phyloP scores from a whole-genome alignment of 208 protist species.

The Naegleria gruberi region DNA sequence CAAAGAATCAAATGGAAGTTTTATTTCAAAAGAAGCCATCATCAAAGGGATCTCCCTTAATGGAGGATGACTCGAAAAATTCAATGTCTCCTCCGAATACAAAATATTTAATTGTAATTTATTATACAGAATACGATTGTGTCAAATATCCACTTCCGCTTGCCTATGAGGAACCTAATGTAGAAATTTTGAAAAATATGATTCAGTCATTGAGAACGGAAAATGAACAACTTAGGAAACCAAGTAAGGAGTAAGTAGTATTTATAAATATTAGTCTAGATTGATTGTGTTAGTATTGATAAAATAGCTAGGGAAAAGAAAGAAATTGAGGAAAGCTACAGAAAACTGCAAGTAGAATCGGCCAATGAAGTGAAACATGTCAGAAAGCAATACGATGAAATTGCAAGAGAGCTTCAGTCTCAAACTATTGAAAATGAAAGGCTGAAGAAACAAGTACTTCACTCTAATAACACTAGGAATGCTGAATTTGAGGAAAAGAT shows the following conservation, averaged over 20 bases:
- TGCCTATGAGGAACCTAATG: not conserved
- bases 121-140: not conserved
- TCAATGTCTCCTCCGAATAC: not conserved
- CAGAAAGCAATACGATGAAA: not conserved
- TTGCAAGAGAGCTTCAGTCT: not conserved
- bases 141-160: not conserved
- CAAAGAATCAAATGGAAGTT: not conserved
- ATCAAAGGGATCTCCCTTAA: not conserved
- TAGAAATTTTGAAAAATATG: not conserved
- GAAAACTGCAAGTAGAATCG: not conserved
- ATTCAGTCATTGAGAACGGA: not conserved
- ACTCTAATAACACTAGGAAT: not conserved
- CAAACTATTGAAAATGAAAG: not conserved
- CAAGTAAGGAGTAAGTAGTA: not conserved
- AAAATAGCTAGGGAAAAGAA: not conserved
- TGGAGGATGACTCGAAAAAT: not conserved
- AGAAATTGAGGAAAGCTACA: not conserved
- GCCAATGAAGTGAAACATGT: not conserved
- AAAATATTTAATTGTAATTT: not conserved
- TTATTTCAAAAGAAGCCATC: not conserved
- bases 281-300: not conserved
- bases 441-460: not conserved
- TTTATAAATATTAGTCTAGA: not conserved
- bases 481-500: not conserved
- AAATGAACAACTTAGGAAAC: not conserved